Base-by-base conservation (phyloP, 495 filamentous ascomycete genomes). In the Trypethelium eluteriae region DNA sequence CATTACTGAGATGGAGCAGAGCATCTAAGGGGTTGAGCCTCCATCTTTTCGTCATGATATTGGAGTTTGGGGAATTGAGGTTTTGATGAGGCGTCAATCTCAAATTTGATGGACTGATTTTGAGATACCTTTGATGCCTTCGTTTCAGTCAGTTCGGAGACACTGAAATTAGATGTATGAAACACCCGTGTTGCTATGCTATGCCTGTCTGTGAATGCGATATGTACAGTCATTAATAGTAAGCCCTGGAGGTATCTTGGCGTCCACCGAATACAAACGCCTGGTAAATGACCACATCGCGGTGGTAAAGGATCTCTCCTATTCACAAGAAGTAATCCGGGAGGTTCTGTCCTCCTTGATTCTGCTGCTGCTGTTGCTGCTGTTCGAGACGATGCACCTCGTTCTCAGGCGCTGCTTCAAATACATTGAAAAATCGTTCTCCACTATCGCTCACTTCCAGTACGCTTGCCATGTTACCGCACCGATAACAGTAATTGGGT, bases 1-100 rank as follows among this genome's bases (percentile, higher is more conserved):
- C 80, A 94, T 98, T 75, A 96, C 88, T 36, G 93, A 98, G 82
- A 96, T 98, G 92, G 95, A 98, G 76, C 93, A 97, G 79, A 87
- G 86, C 67, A 83, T 93, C 67, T 91, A 74, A 88, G 65, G 18
- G 32, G 64, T 9, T 38, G 39, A 25, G 63, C 9, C 49, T 53
- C 11, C 11, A 25, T 53, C 5, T 14, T 53, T 53, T 18, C 18
- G 11, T 14, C 12, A 53, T 14, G 49, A 25, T 18, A 5, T 53
- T 44, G 41, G 41, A 7, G 41, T 44, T 44, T 7, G 32, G 11
- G 32, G 18, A 9, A 32, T 9, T 11, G 25, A n/a, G 32, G 32
- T 34, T 59, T 3, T 35, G 10, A 32, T 34, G 5, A 36, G 5
- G 18, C 14, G 5, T 34, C n/a, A 35, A 2, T 35, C 36, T 11